Percentiles rank a stretch among this genome's conserved stretches.
These are phyloP conservation scores for Penicillium desertorum DNA, from an alignment of 495 filamentous ascomycete genomes.

Conservation along the genomic window DNA sequence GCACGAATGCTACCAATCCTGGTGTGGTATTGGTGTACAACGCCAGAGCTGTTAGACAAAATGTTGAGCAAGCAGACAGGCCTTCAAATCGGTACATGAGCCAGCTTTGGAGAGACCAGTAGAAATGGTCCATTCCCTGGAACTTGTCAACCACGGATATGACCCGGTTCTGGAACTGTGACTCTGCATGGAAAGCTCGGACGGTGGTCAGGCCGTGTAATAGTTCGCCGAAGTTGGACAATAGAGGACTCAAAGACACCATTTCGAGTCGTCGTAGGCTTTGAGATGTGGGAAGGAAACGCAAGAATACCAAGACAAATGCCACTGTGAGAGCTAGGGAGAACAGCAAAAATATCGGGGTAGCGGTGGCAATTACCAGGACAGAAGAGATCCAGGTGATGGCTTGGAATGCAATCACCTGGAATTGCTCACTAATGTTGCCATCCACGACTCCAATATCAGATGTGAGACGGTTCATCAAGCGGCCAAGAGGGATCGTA, in stretches of 20 bases:
- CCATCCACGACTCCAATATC: conserved; percentile 84
- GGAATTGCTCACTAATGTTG: conserved; percentile 68
- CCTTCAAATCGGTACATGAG: conserved; percentile 73
- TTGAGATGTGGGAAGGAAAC: conserved; percentile 79
- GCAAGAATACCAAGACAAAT: conserved; percentile 68
- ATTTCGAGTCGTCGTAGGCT: conserved; percentile 78
- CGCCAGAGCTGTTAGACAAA: conserved; percentile 67
- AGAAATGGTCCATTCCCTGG: conserved; percentile 91
- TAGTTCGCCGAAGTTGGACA: conserved; percentile 83
- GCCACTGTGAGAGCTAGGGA: conserved; percentile 58
- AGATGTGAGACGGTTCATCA: conserved; percentile 85
- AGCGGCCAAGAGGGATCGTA: conserved; percentile 74
- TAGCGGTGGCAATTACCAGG: conserved; percentile 70
- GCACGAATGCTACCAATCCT: conserved; percentile 73
- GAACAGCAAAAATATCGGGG: conserved; percentile 71
- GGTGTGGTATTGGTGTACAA: conserved; percentile 66
- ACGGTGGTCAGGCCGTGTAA: conserved; percentile 79
- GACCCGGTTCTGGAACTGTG: conserved; percentile 71
- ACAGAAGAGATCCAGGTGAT: conserved; percentile 72
- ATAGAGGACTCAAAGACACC: conserved; percentile 76
- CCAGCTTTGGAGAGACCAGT: conserved; percentile 84
- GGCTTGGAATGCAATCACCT: conserved; percentile 59
- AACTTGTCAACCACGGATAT: conserved; percentile 77
- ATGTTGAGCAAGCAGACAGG: conserved; percentile 68
- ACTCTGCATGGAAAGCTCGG: conserved; percentile 68